Evolutionary conservation across 305 asterid genomes (phyloP), one percentile per base, ranked within the genome.

Genomic region (Stenogyne calaminthoides): DNA sequence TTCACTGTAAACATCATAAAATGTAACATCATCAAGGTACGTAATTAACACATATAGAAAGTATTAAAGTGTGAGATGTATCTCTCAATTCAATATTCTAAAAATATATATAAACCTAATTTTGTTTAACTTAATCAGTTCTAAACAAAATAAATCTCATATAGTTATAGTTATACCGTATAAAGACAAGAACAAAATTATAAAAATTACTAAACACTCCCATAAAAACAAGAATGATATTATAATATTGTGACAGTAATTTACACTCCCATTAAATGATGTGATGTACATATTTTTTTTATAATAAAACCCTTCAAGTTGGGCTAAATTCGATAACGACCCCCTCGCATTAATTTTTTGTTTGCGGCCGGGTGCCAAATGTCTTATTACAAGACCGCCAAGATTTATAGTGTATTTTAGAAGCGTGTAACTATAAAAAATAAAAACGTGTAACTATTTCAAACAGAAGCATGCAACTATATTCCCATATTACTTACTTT

Each of bases 261-360:
- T 46, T 14, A n/a, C 22, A 39, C 40, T 40, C 5, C 8, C 16
- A 3, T 9, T 25, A 9, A 69, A 75, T 60, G 54, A 64, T 34
- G 16, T 58, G 20, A 59, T 20, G 12, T 68, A 9, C 57, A 34
- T 10, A 20, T 47, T 22, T 52, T 52, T 22, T 42, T 46, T 56
- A 20, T 71, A 51, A 76, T 73, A 12, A 18, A 32, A 37, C 75
- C 73, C 64, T 52, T 69, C 71, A 77, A 60, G 9, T 83, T 75
- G 71, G 3, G 60, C 58, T 72, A 65, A 47, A 58, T 62, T 44
- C 20, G 78, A 80, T 3, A 69, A 46, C 51, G 83, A 77, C 80
- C 40, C 40, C 63, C 47, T 71, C 42, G 5, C 18, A 56, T 20
- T 9, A 57, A 49, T 5, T 25, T 16, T n/a, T n/a, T n/a, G n/a